phyloP scores from a whole-genome alignment of 306 rosid species.

The Datisca glomerata region DNA sequence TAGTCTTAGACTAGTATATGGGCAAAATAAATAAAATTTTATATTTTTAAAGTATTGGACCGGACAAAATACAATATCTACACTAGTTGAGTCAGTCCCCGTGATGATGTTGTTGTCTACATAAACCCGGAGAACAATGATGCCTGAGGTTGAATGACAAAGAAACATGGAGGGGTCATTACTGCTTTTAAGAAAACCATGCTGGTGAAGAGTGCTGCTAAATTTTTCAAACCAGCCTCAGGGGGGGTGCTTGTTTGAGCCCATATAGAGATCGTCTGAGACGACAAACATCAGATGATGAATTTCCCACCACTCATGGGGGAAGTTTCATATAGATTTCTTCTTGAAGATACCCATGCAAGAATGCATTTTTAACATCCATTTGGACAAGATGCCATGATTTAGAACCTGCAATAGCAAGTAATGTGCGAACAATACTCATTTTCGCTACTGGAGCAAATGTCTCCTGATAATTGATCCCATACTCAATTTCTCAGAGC shows the following conservation, averaged over 20 bases:
- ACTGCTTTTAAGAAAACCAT: no score
- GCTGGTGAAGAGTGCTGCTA: no score
- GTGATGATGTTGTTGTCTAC: not conserved
- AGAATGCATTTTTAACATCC: no score
- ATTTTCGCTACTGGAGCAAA: no score
- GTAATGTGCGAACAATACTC: no score
- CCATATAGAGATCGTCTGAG: not conserved
- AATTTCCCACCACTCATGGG: not conserved
- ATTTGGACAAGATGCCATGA: not conserved
- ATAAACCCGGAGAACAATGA: not conserved
- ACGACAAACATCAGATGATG: not conserved
- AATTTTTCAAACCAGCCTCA: not conserved
- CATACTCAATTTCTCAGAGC: not conserved
- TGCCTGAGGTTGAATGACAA: not conserved
- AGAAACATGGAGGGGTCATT: no score
- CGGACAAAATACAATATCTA: no score
- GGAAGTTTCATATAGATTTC: not conserved
- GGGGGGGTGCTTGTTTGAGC: not conserved
- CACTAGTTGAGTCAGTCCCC: not conserved
- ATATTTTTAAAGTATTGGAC: no score
- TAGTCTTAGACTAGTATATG: no score
- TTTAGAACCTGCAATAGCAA: not conserved
- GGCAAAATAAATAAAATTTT: no score
- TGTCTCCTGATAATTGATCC: no score
- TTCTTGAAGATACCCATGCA: not conserved